Evolutionary conservation across 169 alveolate genomes (phyloP).

Genomic region (Plasmodium knowlesi): DNA sequence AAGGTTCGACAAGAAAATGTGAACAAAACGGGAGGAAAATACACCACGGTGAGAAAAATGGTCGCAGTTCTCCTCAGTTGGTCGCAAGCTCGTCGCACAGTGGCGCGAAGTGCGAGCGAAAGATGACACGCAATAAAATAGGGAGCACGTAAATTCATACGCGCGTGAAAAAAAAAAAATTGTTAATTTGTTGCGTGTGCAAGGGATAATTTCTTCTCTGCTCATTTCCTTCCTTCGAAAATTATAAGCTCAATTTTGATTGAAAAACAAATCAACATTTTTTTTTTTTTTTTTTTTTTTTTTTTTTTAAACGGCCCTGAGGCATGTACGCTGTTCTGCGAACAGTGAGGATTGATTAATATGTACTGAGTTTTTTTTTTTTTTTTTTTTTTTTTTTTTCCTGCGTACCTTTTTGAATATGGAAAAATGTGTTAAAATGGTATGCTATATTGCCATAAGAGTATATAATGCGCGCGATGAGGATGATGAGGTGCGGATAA

Average conservation of each 20-base stretch:
- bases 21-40: not conserved
- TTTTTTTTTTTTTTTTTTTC: not conserved
- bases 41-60: not conserved
- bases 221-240: not conserved
- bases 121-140: not conserved
- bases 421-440: not conserved
- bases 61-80: not conserved
- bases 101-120: not conserved
- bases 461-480: not conserved
- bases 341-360: not conserved
- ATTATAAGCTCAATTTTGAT: not conserved
- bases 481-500: not conserved
- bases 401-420: not conserved
- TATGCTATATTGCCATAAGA: not conserved
- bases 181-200: not conserved
- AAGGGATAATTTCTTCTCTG: not conserved
- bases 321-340: not conserved
- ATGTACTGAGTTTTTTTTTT: not conserved
- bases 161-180: not conserved
- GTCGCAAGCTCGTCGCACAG: not conserved
- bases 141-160: not conserved
- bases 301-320: not conserved
- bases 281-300: not conserved
- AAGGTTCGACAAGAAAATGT: not conserved
- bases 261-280: not conserved